Percentiles rank a stretch among this genome's conserved stretches.
These are phyloP conservation scores for Henckelia pumila DNA, from an alignment of 257 asterid genomes.

Conservation along the genomic window DNA sequence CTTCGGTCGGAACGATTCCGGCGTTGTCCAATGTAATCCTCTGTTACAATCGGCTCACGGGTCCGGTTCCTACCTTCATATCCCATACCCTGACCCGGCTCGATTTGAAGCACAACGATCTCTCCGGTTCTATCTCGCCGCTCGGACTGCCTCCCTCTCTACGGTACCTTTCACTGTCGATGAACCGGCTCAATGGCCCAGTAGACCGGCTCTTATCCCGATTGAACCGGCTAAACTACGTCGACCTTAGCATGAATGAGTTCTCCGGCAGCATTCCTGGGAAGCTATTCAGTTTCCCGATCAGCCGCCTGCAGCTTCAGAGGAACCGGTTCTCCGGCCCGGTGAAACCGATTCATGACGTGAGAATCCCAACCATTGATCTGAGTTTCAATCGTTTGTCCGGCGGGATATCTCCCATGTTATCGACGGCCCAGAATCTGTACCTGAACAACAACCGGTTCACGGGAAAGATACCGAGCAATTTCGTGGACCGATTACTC, in stretches of 20 bases:
- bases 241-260: constrained; percentile 76
- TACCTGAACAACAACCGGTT: constrained; percentile 89
- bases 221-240: constrained; percentile 53
- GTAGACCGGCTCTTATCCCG: constrained; percentile 47
- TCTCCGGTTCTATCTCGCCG: constrained; percentile 62
- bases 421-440: constrained; percentile 69
- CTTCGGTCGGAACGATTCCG: constrained; percentile 55
- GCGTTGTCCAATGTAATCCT: constrained; percentile 63
- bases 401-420: constrained; percentile 71
- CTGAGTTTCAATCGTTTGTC: constrained; percentile 78
- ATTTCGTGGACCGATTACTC: constrained; percentile 68
- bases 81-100: constrained; percentile 67
- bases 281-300: constrained; percentile 46
- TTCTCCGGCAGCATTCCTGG: constrained; percentile 75
- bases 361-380: constrained; percentile 67
- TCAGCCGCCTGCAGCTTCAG: constrained; percentile 68
- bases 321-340: constrained; percentile 66
- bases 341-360: constrained; percentile 52
- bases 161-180: constrained; percentile 65
- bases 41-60: constrained; percentile 64
- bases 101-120: constrained; percentile 69
- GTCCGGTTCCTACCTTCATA: constrained; percentile 56
- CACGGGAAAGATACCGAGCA: constrained; percentile 69
- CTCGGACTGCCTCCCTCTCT: constrained; percentile 66
- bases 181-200: constrained; percentile 72